Conservation (phyloP, 805 yeast genomes). For the Alloascoidea africana region DNA sequence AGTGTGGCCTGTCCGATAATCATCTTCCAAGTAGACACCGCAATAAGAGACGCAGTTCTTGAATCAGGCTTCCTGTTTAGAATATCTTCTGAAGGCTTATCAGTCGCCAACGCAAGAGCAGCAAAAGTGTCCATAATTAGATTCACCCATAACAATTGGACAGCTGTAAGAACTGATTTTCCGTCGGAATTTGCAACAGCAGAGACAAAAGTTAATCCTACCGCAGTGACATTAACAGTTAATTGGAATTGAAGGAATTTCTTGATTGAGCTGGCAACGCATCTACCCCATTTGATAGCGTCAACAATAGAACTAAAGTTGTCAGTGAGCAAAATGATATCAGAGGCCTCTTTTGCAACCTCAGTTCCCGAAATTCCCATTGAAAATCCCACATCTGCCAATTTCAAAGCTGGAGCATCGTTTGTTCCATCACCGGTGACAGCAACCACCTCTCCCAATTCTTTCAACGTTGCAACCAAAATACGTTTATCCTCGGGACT, state of each 20-base stretch:
- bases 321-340: slow-evolving; percentile 84
- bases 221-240: slow-evolving; percentile 96
- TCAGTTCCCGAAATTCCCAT: slow-evolving; percentile 99
- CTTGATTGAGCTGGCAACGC: slow-evolving; percentile 86
- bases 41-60: slow-evolving; percentile 60
- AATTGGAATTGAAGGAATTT: slow-evolving; percentile 93
- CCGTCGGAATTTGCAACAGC: slow-evolving; percentile 77
- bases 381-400: slow-evolving; percentile 96
- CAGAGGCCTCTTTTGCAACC: slow-evolving; percentile 96
- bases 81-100: slow-evolving; percentile 78
- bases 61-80: slow-evolving; percentile 77
- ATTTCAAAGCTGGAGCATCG: slow-evolving; percentile 93
- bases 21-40: slow-evolving; percentile 97
- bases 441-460: slow-evolving; percentile 87
- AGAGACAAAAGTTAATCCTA: slow-evolving; percentile 79
- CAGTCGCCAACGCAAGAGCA: slow-evolving; percentile 94
- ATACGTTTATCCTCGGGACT: slow-evolving; percentile 90
- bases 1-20: slow-evolving; percentile 72
- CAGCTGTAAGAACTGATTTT: slow-evolving; percentile 86
- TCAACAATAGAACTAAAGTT: slow-evolving; percentile 89
- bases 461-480: slow-evolving; percentile 66
- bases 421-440: slow-evolving; percentile 99
- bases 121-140: slow-evolving; percentile 97
- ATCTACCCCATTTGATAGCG: slow-evolving; percentile 97
- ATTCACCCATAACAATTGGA: slow-evolving; percentile 94